These are phyloP conservation scores for Ramaria sp. DNA, from an alignment of 768 basidiomycete species.

Conservation along the genomic window DNA sequence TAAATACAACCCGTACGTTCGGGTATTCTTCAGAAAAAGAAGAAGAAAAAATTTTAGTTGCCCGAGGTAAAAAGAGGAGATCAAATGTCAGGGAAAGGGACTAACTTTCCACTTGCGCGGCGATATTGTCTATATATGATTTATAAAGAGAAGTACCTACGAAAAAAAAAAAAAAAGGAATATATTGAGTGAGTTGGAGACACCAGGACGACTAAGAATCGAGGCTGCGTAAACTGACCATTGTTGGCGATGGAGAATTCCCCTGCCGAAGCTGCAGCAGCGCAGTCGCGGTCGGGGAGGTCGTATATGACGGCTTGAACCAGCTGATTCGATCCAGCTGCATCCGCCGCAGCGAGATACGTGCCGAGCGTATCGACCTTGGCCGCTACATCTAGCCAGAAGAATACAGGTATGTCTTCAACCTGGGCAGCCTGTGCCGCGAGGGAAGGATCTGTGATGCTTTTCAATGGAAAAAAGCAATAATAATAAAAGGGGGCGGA, in stretches of 20 bases:
- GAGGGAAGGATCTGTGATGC: constrained; percentile 37
- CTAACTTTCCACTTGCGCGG: constrained; percentile 42
- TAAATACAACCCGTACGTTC: constrained; percentile 50
- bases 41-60: neutral
- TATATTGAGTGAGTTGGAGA: no score
- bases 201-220: no score
- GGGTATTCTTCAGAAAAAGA: constrained; percentile 30
- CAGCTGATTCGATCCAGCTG: constrained; percentile 37
- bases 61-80: neutral
- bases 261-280: constrained; percentile 54
- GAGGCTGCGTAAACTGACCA: constrained; percentile 24
- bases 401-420: constrained; percentile 35
- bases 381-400: constrained; percentile 22
- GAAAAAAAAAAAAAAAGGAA: no score
- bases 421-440: constrained; percentile 42
- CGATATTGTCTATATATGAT: constrained; percentile 51
- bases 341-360: constrained; percentile 42
- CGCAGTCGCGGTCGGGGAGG: constrained; percentile 56
- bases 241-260: constrained; percentile 49
- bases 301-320: constrained; percentile 36
- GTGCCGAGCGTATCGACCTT: constrained; percentile 44
- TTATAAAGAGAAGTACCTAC: constrained; percentile 36
- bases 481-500: neutral
- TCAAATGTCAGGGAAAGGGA: no score
- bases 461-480: neutral